Percentiles rank a stretch among this genome's conserved stretches.
These are phyloP conservation scores for Hyaloscypha finlandica DNA, from an alignment of 495 filamentous ascomycete species.

Conservation along the genomic window DNA sequence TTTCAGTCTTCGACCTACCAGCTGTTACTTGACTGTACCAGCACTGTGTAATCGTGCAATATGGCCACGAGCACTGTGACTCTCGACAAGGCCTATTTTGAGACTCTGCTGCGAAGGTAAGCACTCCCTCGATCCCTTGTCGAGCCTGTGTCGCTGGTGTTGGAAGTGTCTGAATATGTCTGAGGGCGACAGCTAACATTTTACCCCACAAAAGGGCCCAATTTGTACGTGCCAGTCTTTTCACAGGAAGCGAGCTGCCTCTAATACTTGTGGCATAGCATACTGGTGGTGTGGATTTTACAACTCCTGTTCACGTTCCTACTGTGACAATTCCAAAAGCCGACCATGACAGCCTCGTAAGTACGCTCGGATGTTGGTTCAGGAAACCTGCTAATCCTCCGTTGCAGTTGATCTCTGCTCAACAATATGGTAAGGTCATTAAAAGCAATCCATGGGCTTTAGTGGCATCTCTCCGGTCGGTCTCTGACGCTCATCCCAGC, in stretches of 20 bases:
- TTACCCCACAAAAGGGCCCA: constrained; percentile 30
- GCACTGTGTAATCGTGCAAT: constrained; percentile 20
- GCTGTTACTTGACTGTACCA: constrained; percentile 29
- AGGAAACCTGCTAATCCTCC: constrained; percentile 12
- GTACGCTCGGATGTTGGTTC: constrained; percentile 23
- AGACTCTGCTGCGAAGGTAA: constrained; percentile 54
- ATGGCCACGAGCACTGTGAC: constrained; percentile 45
- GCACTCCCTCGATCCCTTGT: constrained; percentile 12
- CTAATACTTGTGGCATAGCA: constrained; percentile 37
- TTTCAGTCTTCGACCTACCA: background rate
- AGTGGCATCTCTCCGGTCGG: constrained; percentile 10
- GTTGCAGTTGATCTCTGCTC: constrained; percentile 25
- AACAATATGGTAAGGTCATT: constrained; percentile 48
- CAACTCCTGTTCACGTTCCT: constrained; percentile 37
- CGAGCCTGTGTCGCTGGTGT: background rate
- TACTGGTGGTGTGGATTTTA: constrained; percentile 38
- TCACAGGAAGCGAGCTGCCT: background rate
- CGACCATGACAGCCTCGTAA: constrained; percentile 58
- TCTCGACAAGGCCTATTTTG: constrained; percentile 53
- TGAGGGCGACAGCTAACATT: constrained; percentile 17
- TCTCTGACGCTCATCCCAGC: constrained; percentile 40
- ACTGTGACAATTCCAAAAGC: constrained; percentile 54
- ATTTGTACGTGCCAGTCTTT: constrained; percentile 28
- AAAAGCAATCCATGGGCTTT: constrained; percentile 35
- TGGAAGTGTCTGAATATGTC: constrained; percentile 6